phyloP scores from a whole-genome alignment of 1,284 basidiomycete species.

The Leccinum griseonigrum region DNA sequence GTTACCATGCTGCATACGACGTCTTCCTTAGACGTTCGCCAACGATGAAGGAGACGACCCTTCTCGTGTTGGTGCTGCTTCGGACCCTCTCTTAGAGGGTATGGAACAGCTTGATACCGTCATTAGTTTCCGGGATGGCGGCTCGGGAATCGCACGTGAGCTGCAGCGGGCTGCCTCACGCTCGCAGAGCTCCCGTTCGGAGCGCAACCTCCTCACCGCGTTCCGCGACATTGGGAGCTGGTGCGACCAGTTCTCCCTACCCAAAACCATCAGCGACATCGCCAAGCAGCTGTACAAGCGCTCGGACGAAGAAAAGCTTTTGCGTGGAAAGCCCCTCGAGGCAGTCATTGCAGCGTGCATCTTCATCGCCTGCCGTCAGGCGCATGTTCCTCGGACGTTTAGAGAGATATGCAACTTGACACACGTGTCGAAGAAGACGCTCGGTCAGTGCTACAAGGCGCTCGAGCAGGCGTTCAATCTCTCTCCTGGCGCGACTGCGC shows the following conservation, averaged over 20 bases:
- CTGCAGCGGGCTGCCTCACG: constrained; percentile 86
- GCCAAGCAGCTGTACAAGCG: constrained; percentile 97
- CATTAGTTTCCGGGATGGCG: constrained; percentile 93
- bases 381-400: constrained; percentile 92
- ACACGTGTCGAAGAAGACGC: constrained; percentile 91
- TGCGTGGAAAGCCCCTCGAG: constrained; percentile 73
- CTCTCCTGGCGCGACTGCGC: constrained; percentile 63
- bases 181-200: constrained; percentile 72
- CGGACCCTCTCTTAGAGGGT: constrained; percentile 91
- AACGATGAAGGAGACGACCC: constrained; percentile 99
- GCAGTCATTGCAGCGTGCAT: constrained; percentile 96
- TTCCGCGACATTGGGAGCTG: constrained; percentile 91
- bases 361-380: constrained; percentile 95
- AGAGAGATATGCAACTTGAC: constrained; percentile 94
- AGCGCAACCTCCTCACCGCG: constrained; percentile 83
- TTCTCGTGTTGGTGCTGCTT: constrained; percentile 97
- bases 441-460: constrained; percentile 94
- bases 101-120: constrained; percentile 93
- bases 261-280: constrained; percentile 93
- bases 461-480: constrained; percentile 92
- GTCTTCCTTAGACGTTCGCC: constrained; percentile 82
- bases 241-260: constrained; percentile 94
- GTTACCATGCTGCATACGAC: constrained; percentile 25
- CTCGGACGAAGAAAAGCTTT: constrained; percentile 91
- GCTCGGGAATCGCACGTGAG: constrained; percentile 89